These are phyloP conservation scores for Fusarium sulawesiense DNA, from an alignment of 2,329 filamentous ascomycete species.

Conservation along the genomic window DNA sequence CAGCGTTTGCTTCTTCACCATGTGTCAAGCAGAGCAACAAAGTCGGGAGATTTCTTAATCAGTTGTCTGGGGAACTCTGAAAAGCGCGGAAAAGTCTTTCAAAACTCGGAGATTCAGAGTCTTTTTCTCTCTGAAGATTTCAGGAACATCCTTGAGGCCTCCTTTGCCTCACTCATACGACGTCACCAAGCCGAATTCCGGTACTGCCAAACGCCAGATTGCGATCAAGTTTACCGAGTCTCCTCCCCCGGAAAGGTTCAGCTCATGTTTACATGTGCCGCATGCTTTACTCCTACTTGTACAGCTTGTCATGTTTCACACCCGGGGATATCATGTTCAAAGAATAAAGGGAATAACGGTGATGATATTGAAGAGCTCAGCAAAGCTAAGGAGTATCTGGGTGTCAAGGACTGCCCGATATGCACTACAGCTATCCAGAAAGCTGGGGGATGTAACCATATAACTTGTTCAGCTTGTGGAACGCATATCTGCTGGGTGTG, in stretches of 20 bases:
- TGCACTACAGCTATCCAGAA: conserved; percentile 58
- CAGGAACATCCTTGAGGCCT: conserved; percentile 53
- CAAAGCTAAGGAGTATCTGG: conserved; percentile 49
- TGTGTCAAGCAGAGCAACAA: conserved; percentile 26
- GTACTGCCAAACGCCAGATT: conserved; percentile 59
- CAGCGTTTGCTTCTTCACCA: conserved; percentile 52
- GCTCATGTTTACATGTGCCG: conserved; percentile 49
- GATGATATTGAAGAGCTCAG: conserved; percentile 45
- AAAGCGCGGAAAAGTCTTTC: conserved; percentile 38
- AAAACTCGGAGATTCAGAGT: conserved; percentile 31
- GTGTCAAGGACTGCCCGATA: conserved; percentile 55
- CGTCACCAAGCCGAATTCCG: conserved; percentile 48
- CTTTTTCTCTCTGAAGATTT: conserved; percentile 46
- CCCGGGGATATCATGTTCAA: conserved; percentile 49
- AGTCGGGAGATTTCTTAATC: neutral
- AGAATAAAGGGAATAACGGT: conserved; percentile 46
- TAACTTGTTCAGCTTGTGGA: conserved; percentile 55
- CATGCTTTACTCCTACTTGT: conserved; percentile 52
- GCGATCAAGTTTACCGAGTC: conserved; percentile 55
- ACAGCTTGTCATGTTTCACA: conserved; percentile 52
- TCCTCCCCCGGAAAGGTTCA: neutral
- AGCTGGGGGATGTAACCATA: conserved; percentile 59
- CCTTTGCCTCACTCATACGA: conserved; percentile 52
- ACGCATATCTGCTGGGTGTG: conserved; percentile 63
- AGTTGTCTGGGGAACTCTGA: neutral